phyloP scores from a whole-genome alignment of 129 eudicot genomes.

The Flaveria brownii region DNA sequence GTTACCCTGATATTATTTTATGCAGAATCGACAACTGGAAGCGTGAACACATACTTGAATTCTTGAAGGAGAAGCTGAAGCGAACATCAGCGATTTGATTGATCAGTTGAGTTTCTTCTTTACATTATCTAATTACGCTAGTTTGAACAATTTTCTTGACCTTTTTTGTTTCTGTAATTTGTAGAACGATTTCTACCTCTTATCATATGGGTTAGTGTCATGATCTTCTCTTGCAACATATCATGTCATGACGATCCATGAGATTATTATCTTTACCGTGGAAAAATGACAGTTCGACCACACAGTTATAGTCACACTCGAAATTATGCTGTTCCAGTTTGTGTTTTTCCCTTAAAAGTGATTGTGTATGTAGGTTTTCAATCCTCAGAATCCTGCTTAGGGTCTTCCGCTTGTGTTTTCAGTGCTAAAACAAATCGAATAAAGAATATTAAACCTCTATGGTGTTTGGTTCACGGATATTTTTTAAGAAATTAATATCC shows the following conservation, averaged over 20 bases:
- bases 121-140: slow-evolving; percentile 16
- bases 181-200: slow-evolving; percentile 12
- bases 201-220: slow-evolving; percentile 17
- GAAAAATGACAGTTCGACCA: neutral
- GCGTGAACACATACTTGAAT: slow-evolving; percentile 88
- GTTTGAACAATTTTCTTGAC: neutral
- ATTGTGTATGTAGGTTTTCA: neutral
- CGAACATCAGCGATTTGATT: slow-evolving; percentile 46
- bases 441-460: no score
- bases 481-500: no score
- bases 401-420: neutral
- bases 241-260: neutral
- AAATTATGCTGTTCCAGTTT: neutral
- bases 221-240: slow-evolving; percentile 7
- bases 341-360: no score
- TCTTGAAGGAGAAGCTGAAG: slow-evolving; percentile 75
- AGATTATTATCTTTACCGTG: neutral
- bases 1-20: slow-evolving; percentile 2
- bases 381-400: neutral
- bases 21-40: slow-evolving; percentile 95
- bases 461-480: no score
- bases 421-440: no score
- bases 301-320: neutral
- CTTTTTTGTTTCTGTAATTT: slow-evolving; percentile 15
- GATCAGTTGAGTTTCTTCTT: slow-evolving; percentile 24